Conservation (phyloP, 2,329 filamentous ascomycete species). For the Dendrostoma leiphaemia region DNA sequence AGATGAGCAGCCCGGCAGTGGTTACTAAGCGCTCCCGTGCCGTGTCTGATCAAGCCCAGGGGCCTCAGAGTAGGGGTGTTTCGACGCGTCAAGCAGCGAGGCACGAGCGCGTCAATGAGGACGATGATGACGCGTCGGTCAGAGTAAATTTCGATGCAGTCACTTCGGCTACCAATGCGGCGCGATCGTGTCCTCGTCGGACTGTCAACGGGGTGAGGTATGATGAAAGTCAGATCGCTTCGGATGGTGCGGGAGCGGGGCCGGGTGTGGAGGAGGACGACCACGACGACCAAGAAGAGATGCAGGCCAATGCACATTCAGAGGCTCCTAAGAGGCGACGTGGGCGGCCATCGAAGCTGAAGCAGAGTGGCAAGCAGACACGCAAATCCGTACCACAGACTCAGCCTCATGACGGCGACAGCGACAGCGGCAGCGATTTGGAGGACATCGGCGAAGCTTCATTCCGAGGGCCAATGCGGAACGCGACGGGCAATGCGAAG, state of each 20-base stretch:
- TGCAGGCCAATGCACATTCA: background rate
- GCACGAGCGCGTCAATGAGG: background rate
- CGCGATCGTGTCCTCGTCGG: background rate
- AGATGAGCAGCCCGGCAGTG: background rate
- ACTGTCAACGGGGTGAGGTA: constrained; percentile 3
- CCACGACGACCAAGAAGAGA: background rate
- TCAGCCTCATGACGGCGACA: background rate
- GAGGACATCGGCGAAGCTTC: background rate
- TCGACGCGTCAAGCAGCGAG: background rate
- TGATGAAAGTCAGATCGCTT: background rate
- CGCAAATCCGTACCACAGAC: background rate
- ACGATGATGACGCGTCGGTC: constrained; percentile 5
- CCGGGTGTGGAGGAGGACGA: background rate
- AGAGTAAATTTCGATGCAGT: background rate
- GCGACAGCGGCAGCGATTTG: background rate
- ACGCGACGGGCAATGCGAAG: background rate
- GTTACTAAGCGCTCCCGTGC: background rate
- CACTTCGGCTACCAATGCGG: constrained; percentile 7
- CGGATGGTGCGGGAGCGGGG: background rate
- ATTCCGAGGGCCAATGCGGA: background rate
- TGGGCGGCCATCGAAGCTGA: background rate
- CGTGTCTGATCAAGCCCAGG: background rate
- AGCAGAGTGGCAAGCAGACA: background rate
- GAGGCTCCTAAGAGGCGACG: background rate
- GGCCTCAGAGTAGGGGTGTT: background rate